Percentiles rank a stretch among this genome's conserved stretches.
These are phyloP conservation scores for Trypanosoma scelopori DNA, from an alignment of 208 protist genomes.

Conservation along the genomic window DNA sequence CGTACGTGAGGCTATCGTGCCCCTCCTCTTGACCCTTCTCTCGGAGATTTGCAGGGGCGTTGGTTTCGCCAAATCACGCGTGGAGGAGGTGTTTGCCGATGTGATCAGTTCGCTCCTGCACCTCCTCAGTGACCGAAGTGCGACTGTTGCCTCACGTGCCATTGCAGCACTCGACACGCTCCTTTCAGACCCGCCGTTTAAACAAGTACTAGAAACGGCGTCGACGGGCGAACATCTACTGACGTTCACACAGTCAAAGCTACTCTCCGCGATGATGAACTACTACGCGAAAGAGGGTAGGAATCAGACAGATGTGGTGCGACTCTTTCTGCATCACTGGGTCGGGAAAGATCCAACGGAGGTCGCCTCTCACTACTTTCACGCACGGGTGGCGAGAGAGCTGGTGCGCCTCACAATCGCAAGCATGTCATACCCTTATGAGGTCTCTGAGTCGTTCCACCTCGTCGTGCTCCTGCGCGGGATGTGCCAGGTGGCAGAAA, in stretches of 20 bases:
- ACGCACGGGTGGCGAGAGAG: conserved; percentile 53
- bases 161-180: conserved; percentile 71
- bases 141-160: conserved; percentile 62
- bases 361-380: conserved; percentile 28
- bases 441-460: conserved; percentile 45
- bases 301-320: conserved; percentile 45
- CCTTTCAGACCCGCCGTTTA: conserved; percentile 47
- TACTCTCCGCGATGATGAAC: conserved; percentile 47
- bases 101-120: conserved; percentile 71
- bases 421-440: conserved; percentile 50
- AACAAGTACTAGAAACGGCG: conserved; percentile 32
- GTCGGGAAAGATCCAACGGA: conserved; percentile 38
- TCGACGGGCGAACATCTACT: conserved; percentile 44
- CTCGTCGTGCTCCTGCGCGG: conserved; percentile 58
- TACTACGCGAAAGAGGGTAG: conserved; percentile 26
- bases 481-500: conserved; percentile 32
- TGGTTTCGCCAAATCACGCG: background rate
- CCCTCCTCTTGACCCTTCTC: conserved; percentile 72
- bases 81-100: conserved; percentile 37
- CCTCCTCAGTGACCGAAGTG: conserved; percentile 72
- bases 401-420: conserved; percentile 46
- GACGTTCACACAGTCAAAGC: conserved; percentile 62
- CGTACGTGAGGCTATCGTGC: conserved; percentile 75
- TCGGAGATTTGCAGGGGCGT: conserved; percentile 12
- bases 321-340: conserved; percentile 75